Evolutionary conservation across 2,329 filamentous ascomycete genomes (phyloP).

Genomic region (Exophiala oligosperma): DNA sequence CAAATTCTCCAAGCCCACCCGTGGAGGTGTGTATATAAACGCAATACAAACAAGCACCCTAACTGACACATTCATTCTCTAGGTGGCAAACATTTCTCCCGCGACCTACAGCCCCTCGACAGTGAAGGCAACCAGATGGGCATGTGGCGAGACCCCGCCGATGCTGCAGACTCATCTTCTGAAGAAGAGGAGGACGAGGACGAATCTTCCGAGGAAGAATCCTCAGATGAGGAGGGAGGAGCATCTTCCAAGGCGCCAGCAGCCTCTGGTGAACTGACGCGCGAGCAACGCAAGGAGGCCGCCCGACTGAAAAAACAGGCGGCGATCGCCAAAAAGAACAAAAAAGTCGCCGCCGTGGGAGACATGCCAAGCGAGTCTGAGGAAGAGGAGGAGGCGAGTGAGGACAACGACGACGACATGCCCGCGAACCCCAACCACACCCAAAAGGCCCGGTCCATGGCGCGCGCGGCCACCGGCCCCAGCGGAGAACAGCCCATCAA

Average conservation of each 20-base stretch:
- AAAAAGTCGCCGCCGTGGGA: constrained; percentile 73
- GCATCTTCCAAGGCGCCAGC: constrained; percentile 43
- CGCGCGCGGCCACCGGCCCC: constrained; percentile 35
- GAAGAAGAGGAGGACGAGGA: constrained; percentile 36
- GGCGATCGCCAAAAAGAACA: constrained; percentile 74
- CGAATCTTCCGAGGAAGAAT: constrained; percentile 50
- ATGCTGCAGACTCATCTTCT: constrained; percentile 42
- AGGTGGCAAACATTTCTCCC: constrained; percentile 96
- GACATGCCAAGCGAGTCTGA: constrained; percentile 69
- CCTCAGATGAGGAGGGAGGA: constrained; percentile 48
- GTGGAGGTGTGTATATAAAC: constrained; percentile 65
- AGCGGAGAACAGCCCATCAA: constrained; percentile 47
- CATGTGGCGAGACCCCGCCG: constrained; percentile 69
- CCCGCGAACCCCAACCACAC: constrained; percentile 90
- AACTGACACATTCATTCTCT: constrained; percentile 6
- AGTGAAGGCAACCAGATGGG: constrained; percentile 83
- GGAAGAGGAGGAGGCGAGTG: constrained; percentile 36
- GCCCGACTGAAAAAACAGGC: constrained; percentile 91
- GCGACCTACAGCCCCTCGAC: constrained; percentile 83
- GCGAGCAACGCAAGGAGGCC: constrained; percentile 82
- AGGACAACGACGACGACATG: constrained; percentile 40
- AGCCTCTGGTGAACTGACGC: constrained; percentile 59
- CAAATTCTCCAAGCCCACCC: constrained; percentile 91
- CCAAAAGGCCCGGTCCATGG: constrained; percentile 66
- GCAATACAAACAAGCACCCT: constrained; percentile 23